Base-by-base conservation (phyloP, 129 eudicot genomes). In the Glebionis coronaria region DNA sequence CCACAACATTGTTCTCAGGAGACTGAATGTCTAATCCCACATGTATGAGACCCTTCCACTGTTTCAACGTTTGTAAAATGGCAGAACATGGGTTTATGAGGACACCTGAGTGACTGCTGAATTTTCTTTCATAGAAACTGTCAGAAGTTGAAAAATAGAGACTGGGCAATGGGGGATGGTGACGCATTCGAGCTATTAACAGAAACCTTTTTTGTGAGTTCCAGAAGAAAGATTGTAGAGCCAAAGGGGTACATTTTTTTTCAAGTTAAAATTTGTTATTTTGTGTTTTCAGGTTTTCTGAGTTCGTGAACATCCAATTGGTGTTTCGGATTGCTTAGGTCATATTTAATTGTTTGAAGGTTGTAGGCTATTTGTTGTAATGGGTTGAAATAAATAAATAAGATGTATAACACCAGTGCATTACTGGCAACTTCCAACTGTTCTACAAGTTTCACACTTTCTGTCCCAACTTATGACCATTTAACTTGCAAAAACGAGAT, bases 1-100 rank as follows among this genome's bases (percentile, higher is more conserved):
- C 81, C 87, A 8, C 76, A 77, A 66, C 47, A 90, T 16, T 76
- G 75, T 51, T 68, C 70, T 1, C 65, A 70, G 42, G 84, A 84
- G 73, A 19, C 68, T 12, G 67, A 83, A 15, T 51, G 56, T 19
- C 25, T 76, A 52, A 61, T 76, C 28, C 65, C 59, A 2, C 49
- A 25, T 44, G 72, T 56, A 44, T 73, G 66, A 73, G 56, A 62
- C 56, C 35, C 3, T 20, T 53, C 12, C 45, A 65, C 15, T 46
- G 53, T 12, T 72, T 21, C 19, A 18, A 11, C 15, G 13, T 61
- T 20, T 31, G 14, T 44, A 61, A 73, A 20, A 67, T 56, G 66
- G 15, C 7, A 14, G 35, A 56, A 35, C 44, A 21, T 1, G 20
- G 56, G 61, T 38, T 46, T 38, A 31, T 3, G 55, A 66, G 73